These are phyloP conservation scores for Solanum pennellii DNA, from an alignment of 257 asterid genomes.

Conservation along the genomic window DNA sequence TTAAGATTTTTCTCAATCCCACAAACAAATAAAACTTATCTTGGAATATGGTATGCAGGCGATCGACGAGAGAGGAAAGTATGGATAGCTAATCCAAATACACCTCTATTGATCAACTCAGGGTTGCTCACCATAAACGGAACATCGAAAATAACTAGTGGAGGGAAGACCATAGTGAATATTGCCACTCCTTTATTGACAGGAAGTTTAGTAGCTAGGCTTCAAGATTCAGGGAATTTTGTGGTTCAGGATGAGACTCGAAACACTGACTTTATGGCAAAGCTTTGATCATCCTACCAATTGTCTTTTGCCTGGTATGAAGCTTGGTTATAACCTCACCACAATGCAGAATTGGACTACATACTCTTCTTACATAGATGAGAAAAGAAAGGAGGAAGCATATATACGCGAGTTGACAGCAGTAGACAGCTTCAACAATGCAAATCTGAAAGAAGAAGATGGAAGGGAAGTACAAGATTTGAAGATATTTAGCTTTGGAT, in stretches of 20 bases:
- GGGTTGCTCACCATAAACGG: background rate
- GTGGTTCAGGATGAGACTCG: background rate
- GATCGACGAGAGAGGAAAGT: background rate
- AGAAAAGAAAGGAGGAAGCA: constrained; percentile 11
- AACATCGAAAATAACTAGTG: background rate
- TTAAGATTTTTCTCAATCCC: background rate
- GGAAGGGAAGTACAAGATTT: constrained; percentile 31
- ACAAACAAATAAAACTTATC: background rate
- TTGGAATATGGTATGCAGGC: background rate
- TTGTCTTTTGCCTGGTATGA: constrained; percentile 50
- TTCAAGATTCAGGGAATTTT: background rate
- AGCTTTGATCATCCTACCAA: constrained; percentile 53
- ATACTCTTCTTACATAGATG: constrained; percentile 3
- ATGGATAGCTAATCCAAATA: background rate
- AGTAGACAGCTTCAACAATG: constrained; percentile 3
- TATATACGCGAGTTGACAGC: constrained; percentile 6
- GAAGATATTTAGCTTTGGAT: constrained; percentile 26
- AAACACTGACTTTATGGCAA: background rate
- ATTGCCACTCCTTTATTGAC: background rate
- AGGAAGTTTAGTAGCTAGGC: background rate
- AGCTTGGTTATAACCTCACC: constrained; percentile 25
- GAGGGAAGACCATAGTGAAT: background rate
- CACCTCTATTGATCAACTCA: background rate
- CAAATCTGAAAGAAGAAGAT: constrained; percentile 4
- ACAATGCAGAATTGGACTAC: constrained; percentile 21